A percentile compares a stretch with the other conserved stretches of the same genome.
Evolutionary conservation across 768 basidiomycete genomes (phyloP).

Genomic region (Kwoniella mangroviensis): DNA sequence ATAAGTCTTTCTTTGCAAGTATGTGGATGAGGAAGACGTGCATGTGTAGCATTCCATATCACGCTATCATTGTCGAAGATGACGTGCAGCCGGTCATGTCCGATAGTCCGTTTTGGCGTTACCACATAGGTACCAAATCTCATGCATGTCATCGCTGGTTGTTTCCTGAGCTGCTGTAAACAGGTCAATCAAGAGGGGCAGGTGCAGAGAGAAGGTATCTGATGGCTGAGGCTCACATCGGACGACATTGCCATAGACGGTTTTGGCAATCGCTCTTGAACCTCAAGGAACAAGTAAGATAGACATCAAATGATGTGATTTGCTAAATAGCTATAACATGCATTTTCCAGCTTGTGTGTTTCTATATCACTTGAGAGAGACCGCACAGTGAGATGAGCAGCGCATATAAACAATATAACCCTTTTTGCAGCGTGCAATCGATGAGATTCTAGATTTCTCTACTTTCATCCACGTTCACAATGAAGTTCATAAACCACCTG

Average conservation of each 20-base stretch:
- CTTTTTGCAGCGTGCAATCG: no score
- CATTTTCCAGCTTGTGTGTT: background rate
- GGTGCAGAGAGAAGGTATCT: no score
- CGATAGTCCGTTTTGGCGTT: background rate
- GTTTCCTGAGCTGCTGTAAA: no score
- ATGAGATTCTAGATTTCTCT: slow-evolving; percentile 28
- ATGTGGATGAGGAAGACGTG: background rate
- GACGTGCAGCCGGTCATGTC: slow-evolving; percentile 8
- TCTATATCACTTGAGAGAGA: background rate
- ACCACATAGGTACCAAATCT: background rate
- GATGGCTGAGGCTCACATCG: no score
- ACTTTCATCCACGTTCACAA: slow-evolving; percentile 49
- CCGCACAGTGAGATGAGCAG: no score
- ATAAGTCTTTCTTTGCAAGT: background rate
- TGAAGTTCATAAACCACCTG: slow-evolving; percentile 49
- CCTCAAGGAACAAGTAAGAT: no score
- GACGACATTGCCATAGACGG: no score
- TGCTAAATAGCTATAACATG: background rate
- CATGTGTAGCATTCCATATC: background rate
- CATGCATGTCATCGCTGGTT: background rate
- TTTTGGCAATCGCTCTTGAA: no score
- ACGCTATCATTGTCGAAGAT: slow-evolving; percentile 4
- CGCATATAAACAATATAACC: no score
- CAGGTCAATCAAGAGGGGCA: no score
- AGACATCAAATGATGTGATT: background rate